Evolutionary conservation across 306 rosid genomes (phyloP).

Genomic region (Vigna nakashimae): DNA sequence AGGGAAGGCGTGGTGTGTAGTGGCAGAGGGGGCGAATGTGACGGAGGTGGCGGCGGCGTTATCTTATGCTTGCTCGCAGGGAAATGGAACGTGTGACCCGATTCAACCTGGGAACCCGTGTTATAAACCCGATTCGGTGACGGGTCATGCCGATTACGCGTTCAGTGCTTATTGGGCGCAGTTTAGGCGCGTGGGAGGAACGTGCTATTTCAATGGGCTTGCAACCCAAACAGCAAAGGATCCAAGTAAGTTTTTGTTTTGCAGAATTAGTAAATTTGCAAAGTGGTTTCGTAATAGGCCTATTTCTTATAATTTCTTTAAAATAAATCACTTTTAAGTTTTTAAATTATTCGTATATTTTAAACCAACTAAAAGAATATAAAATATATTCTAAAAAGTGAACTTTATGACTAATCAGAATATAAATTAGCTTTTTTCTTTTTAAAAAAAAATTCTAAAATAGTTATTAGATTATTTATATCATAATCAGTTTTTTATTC

Average conservation of each 20-base stretch:
- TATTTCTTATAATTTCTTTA: too few relatives aligned
- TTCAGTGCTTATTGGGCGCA: slow-evolving; percentile 87
- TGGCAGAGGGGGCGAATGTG: slow-evolving; percentile 63
- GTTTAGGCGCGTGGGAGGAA: slow-evolving; percentile 63
- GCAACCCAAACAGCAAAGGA: slow-evolving; percentile 66
- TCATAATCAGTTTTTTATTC: too few relatives aligned
- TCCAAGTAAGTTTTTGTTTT: slow-evolving; percentile 68
- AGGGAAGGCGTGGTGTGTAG: slow-evolving; percentile 85
- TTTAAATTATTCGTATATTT: too few relatives aligned
- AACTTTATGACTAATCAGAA: too few relatives aligned
- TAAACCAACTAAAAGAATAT: too few relatives aligned
- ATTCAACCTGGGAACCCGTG: slow-evolving; percentile 64
- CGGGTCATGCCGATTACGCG: slow-evolving; percentile 70
- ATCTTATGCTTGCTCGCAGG: slow-evolving; percentile 85
- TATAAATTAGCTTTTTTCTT: too few relatives aligned
- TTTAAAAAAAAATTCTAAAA: too few relatives aligned
- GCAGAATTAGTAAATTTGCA: too few relatives aligned
- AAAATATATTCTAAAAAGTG: too few relatives aligned
- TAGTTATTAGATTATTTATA: too few relatives aligned
- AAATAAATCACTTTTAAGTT: too few relatives aligned
- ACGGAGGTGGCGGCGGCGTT: slow-evolving; percentile 67
- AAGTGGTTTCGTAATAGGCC: too few relatives aligned
- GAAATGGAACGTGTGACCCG: slow-evolving; percentile 75
- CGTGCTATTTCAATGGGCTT: slow-evolving; percentile 74
- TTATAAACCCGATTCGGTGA: slow-evolving; percentile 57